Percentiles rank a stretch among this genome's conserved stretches.
Evolutionary conservation across 805 yeast species (phyloP).

Genomic region (Spathaspora hagerdaliae): DNA sequence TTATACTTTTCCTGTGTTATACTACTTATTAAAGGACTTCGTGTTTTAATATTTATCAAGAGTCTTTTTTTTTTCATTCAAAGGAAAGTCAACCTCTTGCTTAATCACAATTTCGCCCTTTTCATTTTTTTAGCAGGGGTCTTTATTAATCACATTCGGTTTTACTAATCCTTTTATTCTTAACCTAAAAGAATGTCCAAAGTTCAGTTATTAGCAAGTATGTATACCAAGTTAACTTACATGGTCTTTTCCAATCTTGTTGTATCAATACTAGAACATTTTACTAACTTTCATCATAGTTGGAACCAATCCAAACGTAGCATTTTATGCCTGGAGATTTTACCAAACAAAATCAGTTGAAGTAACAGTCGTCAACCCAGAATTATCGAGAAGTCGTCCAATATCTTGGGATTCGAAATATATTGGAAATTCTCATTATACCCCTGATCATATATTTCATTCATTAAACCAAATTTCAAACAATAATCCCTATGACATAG

Average conservation of each 20-base stretch:
- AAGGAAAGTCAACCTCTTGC: too few relatives aligned
- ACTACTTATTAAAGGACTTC: too few relatives aligned
- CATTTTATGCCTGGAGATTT: constrained; percentile 58
- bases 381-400: constrained; percentile 11
- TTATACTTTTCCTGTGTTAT: too few relatives aligned
- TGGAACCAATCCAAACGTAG: constrained; percentile 56
- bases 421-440: constrained; percentile 10
- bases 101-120: too few relatives aligned
- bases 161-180: too few relatives aligned
- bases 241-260: neutral
- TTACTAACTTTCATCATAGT: constrained; percentile 13
- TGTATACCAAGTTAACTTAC: neutral
- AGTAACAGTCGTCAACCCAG: constrained; percentile 36
- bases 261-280: neutral
- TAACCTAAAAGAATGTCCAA: neutral
- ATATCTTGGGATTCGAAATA: constrained; percentile 13
- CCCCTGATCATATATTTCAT: constrained; percentile 9
- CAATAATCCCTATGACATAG: constrained; percentile 26
- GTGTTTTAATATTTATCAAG: too few relatives aligned
- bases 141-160: too few relatives aligned
- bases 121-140: too few relatives aligned
- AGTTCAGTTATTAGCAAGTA: neutral
- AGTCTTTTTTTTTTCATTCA: too few relatives aligned
- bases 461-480: constrained; percentile 7
- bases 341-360: constrained; percentile 37